These are phyloP conservation scores for Globisporangium abappressorium DNA, from an alignment of 352 stramenopile species.

Conservation along the genomic window DNA sequence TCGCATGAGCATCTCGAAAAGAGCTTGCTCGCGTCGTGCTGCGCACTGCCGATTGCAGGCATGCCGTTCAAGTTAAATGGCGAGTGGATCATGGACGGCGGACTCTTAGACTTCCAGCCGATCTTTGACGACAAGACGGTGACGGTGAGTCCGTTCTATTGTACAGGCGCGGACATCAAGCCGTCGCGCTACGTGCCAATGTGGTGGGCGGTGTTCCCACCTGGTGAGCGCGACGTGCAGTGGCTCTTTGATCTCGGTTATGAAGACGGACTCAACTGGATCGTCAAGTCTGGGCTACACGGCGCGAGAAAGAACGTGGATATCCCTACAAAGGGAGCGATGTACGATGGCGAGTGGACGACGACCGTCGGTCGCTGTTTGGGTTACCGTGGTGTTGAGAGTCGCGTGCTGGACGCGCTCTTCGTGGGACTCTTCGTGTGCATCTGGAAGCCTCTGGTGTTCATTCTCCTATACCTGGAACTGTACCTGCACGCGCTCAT, in stretches of 20 bases:
- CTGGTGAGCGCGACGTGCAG: conserved; percentile 58
- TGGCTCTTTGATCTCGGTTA: conserved; percentile 88
- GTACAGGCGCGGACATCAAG: conserved; percentile 85
- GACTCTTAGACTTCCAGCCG: conserved; percentile 81
- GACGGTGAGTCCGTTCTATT: conserved; percentile 86
- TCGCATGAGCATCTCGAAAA: conserved; percentile 60
- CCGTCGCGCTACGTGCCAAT: conserved; percentile 87
- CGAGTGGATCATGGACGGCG: conserved; percentile 87
- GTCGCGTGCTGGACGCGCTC: conserved; percentile 61
- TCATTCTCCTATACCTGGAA: conserved; percentile 78
- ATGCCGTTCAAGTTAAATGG: conserved; percentile 79
- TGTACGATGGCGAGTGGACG: conserved; percentile 57
- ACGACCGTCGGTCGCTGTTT: conserved; percentile 74
- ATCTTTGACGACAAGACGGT: conserved; percentile 69
- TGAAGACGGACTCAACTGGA: conserved; percentile 72
- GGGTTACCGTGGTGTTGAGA: conserved; percentile 71
- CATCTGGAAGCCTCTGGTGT: conserved; percentile 76
- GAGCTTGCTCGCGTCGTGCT: conserved; percentile 78
- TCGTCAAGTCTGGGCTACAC: conserved; percentile 40
- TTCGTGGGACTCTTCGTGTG: conserved; percentile 75
- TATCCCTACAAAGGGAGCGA: conserved; percentile 53
- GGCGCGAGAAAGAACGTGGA: conserved; percentile 30
- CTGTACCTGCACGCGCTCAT: conserved; percentile 72
- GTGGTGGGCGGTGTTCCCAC: conserved; percentile 82
- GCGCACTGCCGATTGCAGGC: conserved; percentile 70